These are phyloP conservation scores for Austroboletus eburneus DNA, from an alignment of 768 basidiomycete genomes.

Conservation along the genomic window DNA sequence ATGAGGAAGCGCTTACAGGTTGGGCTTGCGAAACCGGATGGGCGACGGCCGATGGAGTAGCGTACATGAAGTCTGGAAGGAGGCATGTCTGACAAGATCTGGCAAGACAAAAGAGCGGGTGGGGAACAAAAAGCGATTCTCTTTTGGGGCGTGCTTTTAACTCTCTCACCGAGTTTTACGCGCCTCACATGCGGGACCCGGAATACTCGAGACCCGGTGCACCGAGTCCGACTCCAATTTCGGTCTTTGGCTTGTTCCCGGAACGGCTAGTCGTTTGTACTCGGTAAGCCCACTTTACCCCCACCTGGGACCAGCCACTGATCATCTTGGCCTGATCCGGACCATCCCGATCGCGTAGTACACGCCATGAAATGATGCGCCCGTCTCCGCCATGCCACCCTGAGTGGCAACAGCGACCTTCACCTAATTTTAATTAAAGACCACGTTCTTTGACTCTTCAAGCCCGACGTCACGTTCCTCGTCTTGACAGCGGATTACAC, in stretches of 20 bases:
- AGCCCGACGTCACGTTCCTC: too few species aligned
- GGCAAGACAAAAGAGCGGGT: slow-evolving; percentile 18
- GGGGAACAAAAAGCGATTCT: slow-evolving; percentile 21
- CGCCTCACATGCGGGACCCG: too few species aligned
- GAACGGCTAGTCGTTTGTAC: slow-evolving; percentile 7
- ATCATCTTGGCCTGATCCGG: too few species aligned
- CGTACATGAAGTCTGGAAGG: slow-evolving; percentile 16
- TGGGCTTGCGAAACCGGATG: slow-evolving; percentile 34
- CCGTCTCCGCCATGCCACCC: too few species aligned
- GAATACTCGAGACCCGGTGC: too few species aligned
- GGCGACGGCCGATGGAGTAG: slow-evolving; percentile 37
- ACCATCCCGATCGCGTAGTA: not conserved
- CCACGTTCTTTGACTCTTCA: too few species aligned
- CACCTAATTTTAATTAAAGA: too few species aligned
- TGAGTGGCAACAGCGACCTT: not conserved
- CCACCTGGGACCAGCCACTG: too few species aligned
- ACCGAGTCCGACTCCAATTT: slow-evolving; percentile 5
- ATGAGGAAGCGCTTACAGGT: slow-evolving; percentile 5
- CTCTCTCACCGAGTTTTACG: not conserved
- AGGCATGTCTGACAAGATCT: slow-evolving; percentile 10
- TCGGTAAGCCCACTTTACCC: too few species aligned
- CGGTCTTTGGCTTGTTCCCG: slow-evolving; percentile 14
- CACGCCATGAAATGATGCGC: not conserved
- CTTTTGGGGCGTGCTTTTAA: not conserved
- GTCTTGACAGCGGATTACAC: too few species aligned